These are phyloP conservation scores for Lactarius deliciosus DNA, from an alignment of 768 basidiomycete species.

Conservation along the genomic window DNA sequence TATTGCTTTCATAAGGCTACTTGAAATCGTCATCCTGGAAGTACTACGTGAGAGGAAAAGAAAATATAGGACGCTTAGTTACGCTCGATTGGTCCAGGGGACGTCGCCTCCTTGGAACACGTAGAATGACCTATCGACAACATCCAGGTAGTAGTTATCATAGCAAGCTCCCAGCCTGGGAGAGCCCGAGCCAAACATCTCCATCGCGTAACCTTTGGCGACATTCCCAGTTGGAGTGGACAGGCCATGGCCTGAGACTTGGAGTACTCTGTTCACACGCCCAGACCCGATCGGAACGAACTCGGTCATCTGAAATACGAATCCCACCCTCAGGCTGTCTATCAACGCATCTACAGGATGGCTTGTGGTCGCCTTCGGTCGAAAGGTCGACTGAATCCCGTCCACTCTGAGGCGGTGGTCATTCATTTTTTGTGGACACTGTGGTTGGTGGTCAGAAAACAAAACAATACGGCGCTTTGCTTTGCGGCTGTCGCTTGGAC, in stretches of 20 bases:
- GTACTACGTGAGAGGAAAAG: neutral
- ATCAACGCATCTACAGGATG: too few species aligned
- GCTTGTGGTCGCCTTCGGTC: too few species aligned
- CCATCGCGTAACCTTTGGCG: neutral
- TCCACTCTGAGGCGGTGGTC: too few species aligned
- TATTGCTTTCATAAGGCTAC: too few species aligned
- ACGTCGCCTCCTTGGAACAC: slow-evolving; percentile 20
- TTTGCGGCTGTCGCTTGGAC: neutral
- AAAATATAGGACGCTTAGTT: neutral
- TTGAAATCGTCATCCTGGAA: slow-evolving; percentile 20
- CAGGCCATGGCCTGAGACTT: too few species aligned
- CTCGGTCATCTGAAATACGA: too few species aligned
- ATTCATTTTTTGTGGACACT: neutral
- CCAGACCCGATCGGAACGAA: too few species aligned
- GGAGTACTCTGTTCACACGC: too few species aligned
- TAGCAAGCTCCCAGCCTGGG: slow-evolving; percentile 9
- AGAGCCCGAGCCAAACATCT: neutral
- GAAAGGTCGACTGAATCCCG: too few species aligned
- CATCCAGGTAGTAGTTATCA: slow-evolving; percentile 28
- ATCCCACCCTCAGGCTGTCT: too few species aligned
- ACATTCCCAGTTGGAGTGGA: too few species aligned
- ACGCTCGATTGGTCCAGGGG: neutral
- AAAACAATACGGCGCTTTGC: slow-evolving; percentile 1
- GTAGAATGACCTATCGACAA: slow-evolving; percentile 22
- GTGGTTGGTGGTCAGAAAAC: neutral